Base-by-base conservation (phyloP, 345 rosid species). In the Melaleuca quinquenervia region DNA sequence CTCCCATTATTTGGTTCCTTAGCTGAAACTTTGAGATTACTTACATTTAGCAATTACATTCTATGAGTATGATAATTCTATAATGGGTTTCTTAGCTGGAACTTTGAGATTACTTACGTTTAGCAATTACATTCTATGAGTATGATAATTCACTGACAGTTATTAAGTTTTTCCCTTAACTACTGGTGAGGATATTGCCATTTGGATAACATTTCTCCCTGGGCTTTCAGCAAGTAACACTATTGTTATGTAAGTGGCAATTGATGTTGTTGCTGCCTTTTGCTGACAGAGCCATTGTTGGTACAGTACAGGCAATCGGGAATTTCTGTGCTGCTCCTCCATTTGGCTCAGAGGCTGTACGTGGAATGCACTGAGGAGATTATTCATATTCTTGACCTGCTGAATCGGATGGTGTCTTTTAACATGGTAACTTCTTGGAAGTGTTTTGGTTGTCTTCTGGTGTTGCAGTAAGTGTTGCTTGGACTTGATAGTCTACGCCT, bases 291-390 rank as follows among this genome's bases (percentile, higher is more conserved):
- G 5, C 55, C 54, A 82, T 86, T 74, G 85, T 89, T 48, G 78
- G 78, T 90, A 91, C 89, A 97, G 99, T 92, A 93, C 88, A 83
- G 91, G 55, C 92, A 92, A 89, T 96, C 98, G 29, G 98, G 96
- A 27, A 70, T 94, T 87, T 88, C 91, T 44, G 92, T 97, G 85
- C 90, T 97, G 91, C 95, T 97, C 84, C 88, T 96, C 87, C 98
- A 90, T 85, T 89, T 97, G 92, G 96, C 96, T 82, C 95, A 94
- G 85, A 93, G 87, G 88, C 90, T 86, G 62, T 90, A 91, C 83
- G 86, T 85, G 62, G 98, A 94, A 87, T 89, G 89, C 86, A 94
- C 90, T 44, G 86, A 89, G 84, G 96, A 96, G 89, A 91, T 91
- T 84, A 86, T 88, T 91, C 91, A 82, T 89, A 92, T 86, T 88